Evolutionary conservation across 306 rosid species (phyloP).

Genomic region (Canavalia ensiformis): DNA sequence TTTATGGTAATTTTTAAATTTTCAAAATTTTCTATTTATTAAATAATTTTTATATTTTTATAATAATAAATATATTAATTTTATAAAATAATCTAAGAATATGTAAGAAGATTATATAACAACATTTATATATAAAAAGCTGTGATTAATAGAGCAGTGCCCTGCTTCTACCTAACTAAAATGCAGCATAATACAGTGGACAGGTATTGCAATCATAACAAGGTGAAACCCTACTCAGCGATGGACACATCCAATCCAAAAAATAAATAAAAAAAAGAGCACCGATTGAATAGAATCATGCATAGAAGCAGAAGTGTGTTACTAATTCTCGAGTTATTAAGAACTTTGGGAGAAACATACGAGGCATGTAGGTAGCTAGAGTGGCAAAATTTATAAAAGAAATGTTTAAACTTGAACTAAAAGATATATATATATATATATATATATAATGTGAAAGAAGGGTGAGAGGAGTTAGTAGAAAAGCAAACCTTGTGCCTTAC

Average conservation of each 20-base stretch:
- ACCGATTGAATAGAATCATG: background rate
- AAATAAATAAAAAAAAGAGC: background rate
- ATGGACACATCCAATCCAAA: background rate
- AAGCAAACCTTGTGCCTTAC: constrained; percentile 54
- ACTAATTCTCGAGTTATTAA: background rate
- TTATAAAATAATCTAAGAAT: too few species aligned
- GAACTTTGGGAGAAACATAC: background rate
- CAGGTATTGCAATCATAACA: constrained; percentile 42
- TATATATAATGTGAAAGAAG: background rate
- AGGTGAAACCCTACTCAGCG: constrained; percentile 3
- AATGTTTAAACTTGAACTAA: background rate
- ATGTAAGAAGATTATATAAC: too few species aligned
- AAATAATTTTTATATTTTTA: too few species aligned
- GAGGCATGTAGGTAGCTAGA: background rate
- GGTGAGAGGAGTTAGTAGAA: constrained; percentile 32
- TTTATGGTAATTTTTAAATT: too few species aligned
- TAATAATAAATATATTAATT: too few species aligned
- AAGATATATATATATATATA: too few species aligned
- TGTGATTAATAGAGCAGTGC: too few species aligned
- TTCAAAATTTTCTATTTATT: too few species aligned
- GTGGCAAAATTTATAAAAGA: background rate
- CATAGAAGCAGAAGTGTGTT: background rate
- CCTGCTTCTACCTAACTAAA: too few species aligned
- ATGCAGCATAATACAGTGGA: too few species aligned
- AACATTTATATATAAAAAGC: too few species aligned